Evolutionary conservation across 1,284 basidiomycete genomes (phyloP).

Genomic region (Apiotrichum mycotoxinovorans): DNA sequence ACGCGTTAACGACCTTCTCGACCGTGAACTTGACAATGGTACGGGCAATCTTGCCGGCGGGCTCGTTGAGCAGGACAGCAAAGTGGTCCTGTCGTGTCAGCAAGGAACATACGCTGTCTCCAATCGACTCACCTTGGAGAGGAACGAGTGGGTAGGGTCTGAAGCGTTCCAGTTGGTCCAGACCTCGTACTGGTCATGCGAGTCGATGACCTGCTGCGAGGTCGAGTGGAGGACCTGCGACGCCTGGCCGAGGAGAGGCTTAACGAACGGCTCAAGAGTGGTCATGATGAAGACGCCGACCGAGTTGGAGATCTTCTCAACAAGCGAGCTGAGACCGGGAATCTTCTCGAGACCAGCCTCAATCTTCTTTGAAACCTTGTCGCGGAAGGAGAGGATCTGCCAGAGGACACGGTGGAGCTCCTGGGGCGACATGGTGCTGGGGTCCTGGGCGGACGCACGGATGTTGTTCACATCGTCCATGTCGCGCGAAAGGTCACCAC

Average conservation of each 20-base stretch:
- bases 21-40: conserved; percentile 58
- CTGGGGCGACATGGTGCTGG: conserved; percentile 79
- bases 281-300: conserved; percentile 80
- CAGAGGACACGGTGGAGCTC: conserved; percentile 76
- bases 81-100: conserved; percentile 36
- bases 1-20: conserved; percentile 67
- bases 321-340: conserved; percentile 60
- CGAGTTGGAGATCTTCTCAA: conserved; percentile 77
- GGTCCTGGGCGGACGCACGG: conserved; percentile 61
- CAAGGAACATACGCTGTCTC: too few relatives aligned
- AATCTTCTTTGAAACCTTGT: conserved; percentile 80
- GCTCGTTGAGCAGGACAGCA: conserved; percentile 53
- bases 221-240: conserved; percentile 60
- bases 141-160: conserved; percentile 69
- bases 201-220: conserved; percentile 73
- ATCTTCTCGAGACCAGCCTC: conserved; percentile 69
- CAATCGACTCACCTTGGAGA: conserved; percentile 53
- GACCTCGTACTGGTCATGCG: conserved; percentile 71
- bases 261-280: conserved; percentile 63
- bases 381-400: conserved; percentile 81
- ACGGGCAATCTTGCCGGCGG: conserved; percentile 70
- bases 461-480: conserved; percentile 72
- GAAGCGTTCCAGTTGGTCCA: conserved; percentile 74
- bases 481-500: conserved; percentile 60
- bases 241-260: conserved; percentile 76